phyloP scores from a whole-genome alignment of 2,329 filamentous ascomycete species.

The Cercospora berteroae region DNA sequence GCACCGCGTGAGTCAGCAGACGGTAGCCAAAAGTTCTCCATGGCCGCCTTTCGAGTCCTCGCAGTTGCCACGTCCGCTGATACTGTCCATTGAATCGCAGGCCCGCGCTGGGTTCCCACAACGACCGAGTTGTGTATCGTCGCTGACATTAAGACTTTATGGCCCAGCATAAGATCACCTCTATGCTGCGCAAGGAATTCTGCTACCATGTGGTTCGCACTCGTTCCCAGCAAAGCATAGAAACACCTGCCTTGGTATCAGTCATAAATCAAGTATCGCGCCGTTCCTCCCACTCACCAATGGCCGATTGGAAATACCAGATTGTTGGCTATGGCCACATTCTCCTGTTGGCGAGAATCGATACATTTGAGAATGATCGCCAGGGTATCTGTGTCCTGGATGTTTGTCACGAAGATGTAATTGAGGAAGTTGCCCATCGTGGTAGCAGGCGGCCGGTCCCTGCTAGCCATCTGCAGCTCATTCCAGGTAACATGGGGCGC shows the following conservation, averaged over 20 bases:
- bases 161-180: not conserved
- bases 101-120: not conserved
- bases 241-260: not conserved
- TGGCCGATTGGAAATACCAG: not conserved
- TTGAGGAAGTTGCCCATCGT: not conserved
- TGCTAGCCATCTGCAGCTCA: not conserved
- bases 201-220: not conserved
- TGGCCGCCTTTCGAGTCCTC: not conserved
- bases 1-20: not conserved
- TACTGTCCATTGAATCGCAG: not conserved
- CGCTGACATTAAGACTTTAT: not conserved
- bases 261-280: not conserved
- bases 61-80: not conserved
- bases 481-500: not conserved
- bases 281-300: not conserved
- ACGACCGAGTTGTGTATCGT: not conserved
- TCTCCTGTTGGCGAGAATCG: not conserved
- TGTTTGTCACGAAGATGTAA: not conserved
- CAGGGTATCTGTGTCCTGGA: not conserved
- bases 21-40: not conserved
- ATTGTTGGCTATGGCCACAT: not conserved
- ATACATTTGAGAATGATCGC: not conserved
- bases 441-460: too few species aligned
- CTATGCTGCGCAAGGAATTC: not conserved
- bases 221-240: not conserved